Conservation (phyloP, 192 early-diverging fungal species). For the Entomortierella parvispora region DNA sequence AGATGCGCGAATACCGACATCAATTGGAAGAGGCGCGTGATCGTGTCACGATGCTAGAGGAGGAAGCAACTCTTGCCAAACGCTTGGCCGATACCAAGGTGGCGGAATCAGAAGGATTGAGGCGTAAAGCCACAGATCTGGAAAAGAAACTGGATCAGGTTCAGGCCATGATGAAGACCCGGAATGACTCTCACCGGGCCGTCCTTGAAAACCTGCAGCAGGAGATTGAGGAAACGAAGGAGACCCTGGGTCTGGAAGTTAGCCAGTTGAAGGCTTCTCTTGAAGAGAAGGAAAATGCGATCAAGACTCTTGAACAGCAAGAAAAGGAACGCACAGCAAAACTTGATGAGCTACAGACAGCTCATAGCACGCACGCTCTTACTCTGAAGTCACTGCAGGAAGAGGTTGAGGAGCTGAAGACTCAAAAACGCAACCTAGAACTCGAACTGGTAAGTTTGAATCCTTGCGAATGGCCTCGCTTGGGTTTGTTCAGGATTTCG, state of each 20-base stretch:
- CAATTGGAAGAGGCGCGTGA: conserved; percentile 65
- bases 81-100: conserved; percentile 43
- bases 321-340: conserved; percentile 10
- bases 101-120: conserved; percentile 54
- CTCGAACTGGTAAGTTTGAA: conserved; percentile 24
- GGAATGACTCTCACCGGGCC: conserved; percentile 31
- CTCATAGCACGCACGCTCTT: conserved; percentile 19
- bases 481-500: too few species aligned
- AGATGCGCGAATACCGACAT: conserved; percentile 57
- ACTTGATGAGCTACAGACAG: conserved; percentile 22
- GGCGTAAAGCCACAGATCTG: conserved; percentile 43
- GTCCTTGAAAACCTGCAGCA: conserved; percentile 43
- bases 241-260: conserved; percentile 30
- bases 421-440: conserved; percentile 27
- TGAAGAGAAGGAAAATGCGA: conserved; percentile 27
- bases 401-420: conserved; percentile 36
- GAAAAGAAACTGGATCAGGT: conserved; percentile 58
- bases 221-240: conserved; percentile 39
- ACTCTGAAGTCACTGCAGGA: conserved; percentile 33
- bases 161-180: conserved; percentile 17
- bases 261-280: conserved; percentile 23
- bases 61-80: conserved; percentile 55
- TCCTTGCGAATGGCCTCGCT: not conserved
- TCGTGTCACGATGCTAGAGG: conserved; percentile 58
- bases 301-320: conserved; percentile 20